Evolutionary conservation across 2,329 filamentous ascomycete species (phyloP).

Genomic region (Diaporthe sp.): DNA sequence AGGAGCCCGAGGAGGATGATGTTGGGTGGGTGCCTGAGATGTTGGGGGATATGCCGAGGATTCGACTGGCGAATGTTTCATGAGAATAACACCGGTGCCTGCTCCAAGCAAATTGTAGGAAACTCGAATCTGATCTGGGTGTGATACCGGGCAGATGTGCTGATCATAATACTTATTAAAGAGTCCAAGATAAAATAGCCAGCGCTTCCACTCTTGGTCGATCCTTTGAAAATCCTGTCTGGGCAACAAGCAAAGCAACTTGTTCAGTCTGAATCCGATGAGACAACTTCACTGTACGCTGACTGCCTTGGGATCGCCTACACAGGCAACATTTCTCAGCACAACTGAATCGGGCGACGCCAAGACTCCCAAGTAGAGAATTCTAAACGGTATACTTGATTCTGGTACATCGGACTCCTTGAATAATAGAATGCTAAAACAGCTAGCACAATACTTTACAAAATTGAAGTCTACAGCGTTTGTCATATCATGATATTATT

Average conservation of each 20-base stretch:
- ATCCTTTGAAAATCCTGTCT: neutral
- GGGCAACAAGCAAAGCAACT: neutral
- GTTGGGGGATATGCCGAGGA: neutral
- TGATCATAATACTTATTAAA: neutral
- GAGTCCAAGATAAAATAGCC: neutral
- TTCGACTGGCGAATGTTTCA: neutral
- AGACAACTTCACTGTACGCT: neutral
- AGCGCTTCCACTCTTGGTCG: neutral
- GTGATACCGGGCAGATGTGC: neutral
- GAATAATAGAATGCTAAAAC: neutral
- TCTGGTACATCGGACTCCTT: neutral
- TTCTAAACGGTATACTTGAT: fast-evolving
- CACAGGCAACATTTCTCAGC: neutral
- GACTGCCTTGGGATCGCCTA: too few species aligned
- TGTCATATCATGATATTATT: constrained; percentile 2
- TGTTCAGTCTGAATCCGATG: neutral
- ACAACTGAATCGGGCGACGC: neutral
- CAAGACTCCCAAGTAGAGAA: neutral
- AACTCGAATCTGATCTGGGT: too few species aligned
- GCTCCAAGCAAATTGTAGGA: too few species aligned
- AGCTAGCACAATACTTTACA: fast-evolving
- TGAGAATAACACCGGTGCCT: neutral
- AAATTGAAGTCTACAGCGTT: fast-evolving
- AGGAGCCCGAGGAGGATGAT: neutral
- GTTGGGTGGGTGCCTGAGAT: constrained; percentile 21